Evolutionary conservation across 805 yeast species (phyloP).

Genomic region (Kuraishia borneana): DNA sequence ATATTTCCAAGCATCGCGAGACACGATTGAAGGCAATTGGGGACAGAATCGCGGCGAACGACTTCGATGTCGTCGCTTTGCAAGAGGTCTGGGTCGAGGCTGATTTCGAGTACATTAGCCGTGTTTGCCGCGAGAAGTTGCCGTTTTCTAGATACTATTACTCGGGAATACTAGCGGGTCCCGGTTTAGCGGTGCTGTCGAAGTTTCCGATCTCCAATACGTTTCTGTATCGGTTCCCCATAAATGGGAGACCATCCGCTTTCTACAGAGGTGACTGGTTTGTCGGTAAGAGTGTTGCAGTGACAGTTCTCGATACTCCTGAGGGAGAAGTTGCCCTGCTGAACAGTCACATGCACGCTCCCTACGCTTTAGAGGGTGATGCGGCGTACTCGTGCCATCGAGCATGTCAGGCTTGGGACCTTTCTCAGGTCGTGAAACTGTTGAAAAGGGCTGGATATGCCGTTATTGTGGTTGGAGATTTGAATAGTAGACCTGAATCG

Average conservation of each 20-base stretch:
- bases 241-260: constrained; percentile 92
- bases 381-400: constrained; percentile 86
- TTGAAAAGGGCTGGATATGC: constrained; percentile 70
- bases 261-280: constrained; percentile 94
- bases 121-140: constrained; percentile 29
- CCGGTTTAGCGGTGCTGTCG: constrained; percentile 81
- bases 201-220: constrained; percentile 75
- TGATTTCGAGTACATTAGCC: constrained; percentile 64
- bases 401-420: constrained; percentile 95
- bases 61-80: constrained; percentile 79
- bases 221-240: constrained; percentile 73
- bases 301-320: constrained; percentile 50
- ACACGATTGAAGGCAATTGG: constrained; percentile 70
- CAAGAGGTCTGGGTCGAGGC: constrained; percentile 89
- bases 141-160: constrained; percentile 64
- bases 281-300: constrained; percentile 84
- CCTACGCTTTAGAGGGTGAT: constrained; percentile 74
- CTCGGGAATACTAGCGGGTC: constrained; percentile 85
- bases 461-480: constrained; percentile 84
- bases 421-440: constrained; percentile 52
- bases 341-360: constrained; percentile 97
- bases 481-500: constrained; percentile 82
- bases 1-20: constrained; percentile 59
- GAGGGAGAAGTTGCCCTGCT: constrained; percentile 46
- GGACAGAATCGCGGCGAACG: constrained; percentile 33